A percentile compares a stretch with the other conserved stretches of the same genome.
Evolutionary conservation across 305 asterid genomes (phyloP).

Genomic region (Fraxinus dipetala): DNA sequence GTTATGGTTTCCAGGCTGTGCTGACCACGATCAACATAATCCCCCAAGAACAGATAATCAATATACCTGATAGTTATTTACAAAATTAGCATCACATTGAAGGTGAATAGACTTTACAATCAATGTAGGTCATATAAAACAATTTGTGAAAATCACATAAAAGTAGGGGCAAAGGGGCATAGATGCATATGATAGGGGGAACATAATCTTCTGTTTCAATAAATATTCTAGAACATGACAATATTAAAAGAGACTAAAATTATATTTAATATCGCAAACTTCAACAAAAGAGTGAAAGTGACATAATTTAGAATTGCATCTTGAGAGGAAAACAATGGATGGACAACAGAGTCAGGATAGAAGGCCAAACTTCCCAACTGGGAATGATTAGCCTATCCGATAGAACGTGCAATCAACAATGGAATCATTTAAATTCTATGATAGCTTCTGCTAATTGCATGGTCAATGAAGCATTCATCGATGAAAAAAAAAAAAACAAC

Average conservation of each 20-base stretch:
- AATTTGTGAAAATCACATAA: not conserved
- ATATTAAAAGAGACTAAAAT: not conserved
- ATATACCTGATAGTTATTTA: slow-evolving; percentile 61
- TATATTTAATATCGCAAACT: not conserved
- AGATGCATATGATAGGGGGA: not conserved
- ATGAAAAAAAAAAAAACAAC: not conserved
- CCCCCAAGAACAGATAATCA: slow-evolving; percentile 97
- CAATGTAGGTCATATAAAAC: not conserved
- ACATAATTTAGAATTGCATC: not conserved
- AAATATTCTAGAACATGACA: not conserved
- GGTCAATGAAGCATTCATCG: not conserved
- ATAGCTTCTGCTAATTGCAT: slow-evolving; percentile 5
- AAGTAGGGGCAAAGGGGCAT: not conserved
- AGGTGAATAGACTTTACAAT: slow-evolving; percentile 25
- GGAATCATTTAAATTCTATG: not conserved
- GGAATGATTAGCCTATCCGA: not conserved
- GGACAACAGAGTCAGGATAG: not conserved
- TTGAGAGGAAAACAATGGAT: not conserved
- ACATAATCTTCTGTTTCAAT: not conserved
- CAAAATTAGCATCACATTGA: slow-evolving; percentile 21
- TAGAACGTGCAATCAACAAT: not conserved
- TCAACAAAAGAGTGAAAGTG: not conserved
- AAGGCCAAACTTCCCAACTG: not conserved
- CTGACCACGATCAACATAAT: slow-evolving; percentile 97
- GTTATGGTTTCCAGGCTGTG: slow-evolving; percentile 94